phyloP scores from a whole-genome alignment of 306 rosid species.

The Boehmeria nivea region DNA sequence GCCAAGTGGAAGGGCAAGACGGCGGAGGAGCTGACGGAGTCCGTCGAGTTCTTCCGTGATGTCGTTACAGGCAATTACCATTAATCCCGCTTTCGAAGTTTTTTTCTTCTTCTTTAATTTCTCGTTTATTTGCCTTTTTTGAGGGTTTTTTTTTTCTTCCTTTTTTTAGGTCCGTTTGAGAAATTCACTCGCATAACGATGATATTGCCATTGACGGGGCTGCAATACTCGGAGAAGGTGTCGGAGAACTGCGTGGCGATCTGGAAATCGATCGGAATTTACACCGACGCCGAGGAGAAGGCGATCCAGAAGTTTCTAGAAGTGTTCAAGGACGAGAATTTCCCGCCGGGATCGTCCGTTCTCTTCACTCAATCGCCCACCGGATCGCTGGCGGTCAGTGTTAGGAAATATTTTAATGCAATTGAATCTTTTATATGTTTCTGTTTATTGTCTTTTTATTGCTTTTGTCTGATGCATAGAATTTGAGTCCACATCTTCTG shows the following conservation, averaged over 20 bases:
- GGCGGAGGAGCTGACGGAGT: slow-evolving; percentile 35
- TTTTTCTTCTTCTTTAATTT: too few species aligned
- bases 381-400: slow-evolving; percentile 52
- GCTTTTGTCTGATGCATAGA: too few species aligned
- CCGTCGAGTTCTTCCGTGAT: slow-evolving; percentile 62
- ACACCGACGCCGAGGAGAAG: slow-evolving; percentile 56
- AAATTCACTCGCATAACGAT: slow-evolving; percentile 46
- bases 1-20: slow-evolving; percentile 61
- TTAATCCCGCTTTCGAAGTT: too few species aligned
- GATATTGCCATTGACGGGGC: slow-evolving; percentile 45
- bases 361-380: slow-evolving; percentile 52
- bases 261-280: slow-evolving; percentile 61
- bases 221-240: slow-evolving; percentile 53
- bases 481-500: too few species aligned
- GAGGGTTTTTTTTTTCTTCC: not conserved
- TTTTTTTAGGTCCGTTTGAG: slow-evolving; percentile 55
- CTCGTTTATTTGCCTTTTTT: not conserved
- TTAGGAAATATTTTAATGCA: not conserved
- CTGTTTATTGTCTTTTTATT: too few species aligned
- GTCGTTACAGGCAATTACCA: slow-evolving; percentile 48
- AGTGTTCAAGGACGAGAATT: slow-evolving; percentile 43
- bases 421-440: too few species aligned
- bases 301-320: slow-evolving; percentile 46
- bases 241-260: slow-evolving; percentile 54
- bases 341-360: slow-evolving; percentile 60